Evolutionary conservation across 1,284 basidiomycete species (phyloP), one percentile per base, ranked within the genome.

Genomic region (Taiwanofungus camphoratus): DNA sequence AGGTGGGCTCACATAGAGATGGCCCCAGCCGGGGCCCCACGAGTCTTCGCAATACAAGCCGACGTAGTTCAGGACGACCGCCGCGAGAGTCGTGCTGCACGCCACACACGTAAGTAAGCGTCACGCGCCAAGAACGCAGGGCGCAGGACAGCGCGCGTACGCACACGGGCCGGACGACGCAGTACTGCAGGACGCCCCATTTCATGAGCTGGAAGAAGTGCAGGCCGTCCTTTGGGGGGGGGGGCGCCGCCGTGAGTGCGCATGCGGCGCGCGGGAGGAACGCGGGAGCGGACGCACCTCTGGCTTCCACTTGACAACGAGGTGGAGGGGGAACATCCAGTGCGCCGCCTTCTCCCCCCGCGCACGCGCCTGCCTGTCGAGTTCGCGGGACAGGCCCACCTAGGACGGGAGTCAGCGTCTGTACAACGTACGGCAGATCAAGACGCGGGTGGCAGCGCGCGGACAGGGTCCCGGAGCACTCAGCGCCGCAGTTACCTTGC

Each of bases 141-240:
- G 12, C 16, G 43, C 2, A n/a, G 13, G 5, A 15, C n/a, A n/a
- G n/a, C 15, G 13, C 41, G 36, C 27, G 43, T 22, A 65, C 72
- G 41, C 54, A 79, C 42, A 8, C 52, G 1, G 85, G 85, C 44
- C 84, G 24, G 20, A 54, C 39, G 2, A 87, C 74, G 61, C 83
- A 86, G 54, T 89, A 89, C 56, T 91, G 87, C n/a, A 88, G 66
- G 8, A 90, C 77, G 15, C 77, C 79, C 77, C 85, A 85, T 62
- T 88, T 89, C 79, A 86, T 85, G 36, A 84, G 60, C 58, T 87
- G 84, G 27, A 90, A 61, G 55, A 88, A 88, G 51, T 81, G 79
- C 13, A 87, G 61, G 0, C 79, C 82, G 53, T 82, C 78, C 75
- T 81, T 23, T n/a, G 27, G 19, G 12, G 8, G 12, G 9, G 18